Conservation (phyloP, 768 basidiomycete species). For the Russula sp. region DNA sequence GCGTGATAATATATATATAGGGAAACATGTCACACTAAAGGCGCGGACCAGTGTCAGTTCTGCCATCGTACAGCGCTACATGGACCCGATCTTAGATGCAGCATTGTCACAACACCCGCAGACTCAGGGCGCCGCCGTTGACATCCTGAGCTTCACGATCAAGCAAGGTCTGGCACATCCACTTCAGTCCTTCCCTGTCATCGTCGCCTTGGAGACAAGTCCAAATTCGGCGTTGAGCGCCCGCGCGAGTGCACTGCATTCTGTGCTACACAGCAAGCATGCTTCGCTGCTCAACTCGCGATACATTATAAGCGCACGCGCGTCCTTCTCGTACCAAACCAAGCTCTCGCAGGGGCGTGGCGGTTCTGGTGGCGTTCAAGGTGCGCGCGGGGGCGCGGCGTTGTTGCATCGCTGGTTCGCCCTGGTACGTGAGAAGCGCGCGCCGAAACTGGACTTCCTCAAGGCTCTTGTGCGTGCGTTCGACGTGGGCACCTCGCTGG, state of each 20-base stretch:
- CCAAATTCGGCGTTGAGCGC: conserved; percentile 51
- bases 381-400: conserved; percentile 47
- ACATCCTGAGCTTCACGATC: conserved; percentile 88
- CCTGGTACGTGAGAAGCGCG: conserved; percentile 87
- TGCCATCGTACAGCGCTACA: conserved; percentile 89
- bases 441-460: conserved; percentile 78
- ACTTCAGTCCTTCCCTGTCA: conserved; percentile 87
- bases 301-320: conserved; percentile 71
- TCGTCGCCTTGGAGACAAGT: conserved; percentile 91
- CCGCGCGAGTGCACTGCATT: conserved; percentile 75
- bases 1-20: conserved; percentile 19
- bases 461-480: conserved; percentile 78
- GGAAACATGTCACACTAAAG: neutral
- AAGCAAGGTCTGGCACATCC: conserved; percentile 96
- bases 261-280: conserved; percentile 82
- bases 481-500: conserved; percentile 56
- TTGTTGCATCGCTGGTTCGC: conserved; percentile 87
- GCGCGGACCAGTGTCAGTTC: conserved; percentile 72
- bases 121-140: conserved; percentile 80
- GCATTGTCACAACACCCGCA: conserved; percentile 63
- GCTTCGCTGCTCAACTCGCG: conserved; percentile 83
- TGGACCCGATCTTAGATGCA: conserved; percentile 73
- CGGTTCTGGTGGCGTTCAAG: conserved; percentile 38
- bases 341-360: conserved; percentile 38
- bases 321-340: conserved; percentile 80